Conservation (phyloP, 1,284 basidiomycete genomes). For the Papiliotrema nemorosa region DNA sequence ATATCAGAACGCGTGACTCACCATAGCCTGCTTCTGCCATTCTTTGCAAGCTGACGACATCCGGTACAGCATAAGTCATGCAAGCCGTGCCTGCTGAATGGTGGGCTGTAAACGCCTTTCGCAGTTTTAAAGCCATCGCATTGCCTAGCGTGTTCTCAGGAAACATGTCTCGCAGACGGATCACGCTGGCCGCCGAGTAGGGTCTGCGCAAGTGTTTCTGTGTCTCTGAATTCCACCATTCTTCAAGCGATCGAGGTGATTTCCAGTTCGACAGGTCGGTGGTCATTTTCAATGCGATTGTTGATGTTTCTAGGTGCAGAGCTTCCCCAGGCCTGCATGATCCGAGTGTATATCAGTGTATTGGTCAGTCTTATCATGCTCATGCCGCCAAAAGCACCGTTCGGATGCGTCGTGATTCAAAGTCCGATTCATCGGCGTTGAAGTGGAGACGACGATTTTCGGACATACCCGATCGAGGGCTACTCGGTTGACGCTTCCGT, state of each 20-base stretch:
- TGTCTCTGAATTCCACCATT: constrained; percentile 12
- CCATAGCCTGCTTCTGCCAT: constrained; percentile 8
- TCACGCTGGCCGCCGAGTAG: constrained; percentile 11
- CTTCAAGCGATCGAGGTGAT: neutral
- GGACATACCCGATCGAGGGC: too few species aligned
- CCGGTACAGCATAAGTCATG: constrained; percentile 9
- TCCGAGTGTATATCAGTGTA: too few species aligned
- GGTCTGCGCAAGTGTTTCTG: constrained; percentile 11
- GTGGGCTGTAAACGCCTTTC: constrained; percentile 9
- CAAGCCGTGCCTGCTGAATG: constrained; percentile 4
- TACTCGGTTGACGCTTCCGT: too few species aligned
- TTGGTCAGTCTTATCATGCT: too few species aligned
- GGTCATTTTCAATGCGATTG: too few species aligned
- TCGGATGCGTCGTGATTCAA: too few species aligned
- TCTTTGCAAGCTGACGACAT: constrained; percentile 8
- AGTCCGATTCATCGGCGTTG: too few species aligned
- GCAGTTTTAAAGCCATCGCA: constrained; percentile 7
- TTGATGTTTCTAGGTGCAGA: too few species aligned
- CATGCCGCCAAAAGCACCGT: too few species aligned
- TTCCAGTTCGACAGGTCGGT: too few species aligned
- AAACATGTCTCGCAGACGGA: constrained; percentile 10
- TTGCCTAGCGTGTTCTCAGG: constrained; percentile 8
- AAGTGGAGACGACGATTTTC: too few species aligned
- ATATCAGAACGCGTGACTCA: neutral
- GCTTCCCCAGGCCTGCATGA: too few species aligned